Evolutionary conservation across 345 rosid species (phyloP).

Genomic region (Tarenaya hassleriana): DNA sequence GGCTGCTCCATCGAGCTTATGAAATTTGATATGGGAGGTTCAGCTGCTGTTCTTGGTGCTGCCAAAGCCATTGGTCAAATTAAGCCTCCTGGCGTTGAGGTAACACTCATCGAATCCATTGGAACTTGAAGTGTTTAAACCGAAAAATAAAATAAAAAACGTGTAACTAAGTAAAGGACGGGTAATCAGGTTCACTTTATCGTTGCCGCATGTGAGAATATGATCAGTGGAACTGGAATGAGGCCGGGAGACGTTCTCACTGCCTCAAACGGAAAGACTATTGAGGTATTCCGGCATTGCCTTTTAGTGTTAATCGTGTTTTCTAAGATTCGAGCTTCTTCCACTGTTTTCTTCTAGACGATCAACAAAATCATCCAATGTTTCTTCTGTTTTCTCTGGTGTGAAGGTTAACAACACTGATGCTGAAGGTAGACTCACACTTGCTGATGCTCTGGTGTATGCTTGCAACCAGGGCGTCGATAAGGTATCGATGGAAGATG

Average conservation of each 20-base stretch:
- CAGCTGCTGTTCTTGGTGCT: slow-evolving; percentile 92
- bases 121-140: slow-evolving; percentile 11
- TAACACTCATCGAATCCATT: slow-evolving; percentile 11
- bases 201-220: slow-evolving; percentile 96
- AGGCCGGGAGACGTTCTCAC: slow-evolving; percentile 96
- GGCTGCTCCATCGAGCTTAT: slow-evolving; percentile 77
- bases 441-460: slow-evolving; percentile 94
- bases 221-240: slow-evolving; percentile 99
- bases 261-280: slow-evolving; percentile 93
- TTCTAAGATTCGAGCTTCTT: slow-evolving; percentile 11
- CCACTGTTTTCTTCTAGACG: background rate
- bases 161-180: background rate
- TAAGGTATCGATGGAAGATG: slow-evolving; percentile 43
- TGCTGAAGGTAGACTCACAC: slow-evolving; percentile 97
- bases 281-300: slow-evolving; percentile 47
- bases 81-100: slow-evolving; percentile 94
- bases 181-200: slow-evolving; percentile 72
- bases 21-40: slow-evolving; percentile 96
- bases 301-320: background rate
- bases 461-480: slow-evolving; percentile 90
- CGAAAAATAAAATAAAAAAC: too few species aligned
- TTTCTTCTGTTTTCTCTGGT: background rate
- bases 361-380: too few species aligned
- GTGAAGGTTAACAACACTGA: slow-evolving; percentile 94
- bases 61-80: slow-evolving; percentile 91